Evolutionary conservation across 1,139 yeast species (phyloP), one percentile per base, ranked within the genome.

Genomic region (Yamadazyma siamensis): DNA sequence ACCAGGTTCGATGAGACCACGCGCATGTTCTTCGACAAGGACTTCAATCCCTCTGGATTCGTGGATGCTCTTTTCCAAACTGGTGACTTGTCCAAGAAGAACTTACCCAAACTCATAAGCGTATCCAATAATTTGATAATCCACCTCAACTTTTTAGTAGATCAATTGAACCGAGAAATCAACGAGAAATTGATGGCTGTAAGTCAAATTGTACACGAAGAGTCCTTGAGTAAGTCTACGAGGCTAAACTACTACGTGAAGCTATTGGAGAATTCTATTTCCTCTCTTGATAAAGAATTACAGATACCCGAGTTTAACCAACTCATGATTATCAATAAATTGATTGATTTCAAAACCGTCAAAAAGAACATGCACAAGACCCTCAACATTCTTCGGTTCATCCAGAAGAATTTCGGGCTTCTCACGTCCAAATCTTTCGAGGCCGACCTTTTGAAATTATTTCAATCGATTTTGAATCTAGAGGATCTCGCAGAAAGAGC

Each of bases 221-320:
- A 32, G 4, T 34, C 15, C 15, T 26, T 40, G 20, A 39, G 31
- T 11, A 35, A 35, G 20, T 38, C 41, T 15, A 73, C 82, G 7
- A 62, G 85, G 39, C 53, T 82, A 30, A 81, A 80, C 43, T 80
- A 80, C 49, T 80, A 79, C 46, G 56, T 78, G 23, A 80, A 77
- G 31, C 71, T 80, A 3, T 54, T 81, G 25, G 68, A 73, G 21
- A 72, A 76, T 33, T 72, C 86, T 1, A 71, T 80, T 16, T 59
- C 71, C 22, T 63, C 82, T 2, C 50, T 80, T 18, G 69, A 75
- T 32, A 56, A 65, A 4, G 84, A 41, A 24, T 26, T 43, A 14
- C 33, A 79, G 33, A 52, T 80, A 15, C 49, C 52, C 6, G 35
- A 43, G 12, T 48, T 49, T 16, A 50, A 51, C 25, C 43, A 46